Evolutionary conservation across 768 basidiomycete species (phyloP), one percentile per base, ranked within the genome.

Genomic region (Mrakia gelida): DNA sequence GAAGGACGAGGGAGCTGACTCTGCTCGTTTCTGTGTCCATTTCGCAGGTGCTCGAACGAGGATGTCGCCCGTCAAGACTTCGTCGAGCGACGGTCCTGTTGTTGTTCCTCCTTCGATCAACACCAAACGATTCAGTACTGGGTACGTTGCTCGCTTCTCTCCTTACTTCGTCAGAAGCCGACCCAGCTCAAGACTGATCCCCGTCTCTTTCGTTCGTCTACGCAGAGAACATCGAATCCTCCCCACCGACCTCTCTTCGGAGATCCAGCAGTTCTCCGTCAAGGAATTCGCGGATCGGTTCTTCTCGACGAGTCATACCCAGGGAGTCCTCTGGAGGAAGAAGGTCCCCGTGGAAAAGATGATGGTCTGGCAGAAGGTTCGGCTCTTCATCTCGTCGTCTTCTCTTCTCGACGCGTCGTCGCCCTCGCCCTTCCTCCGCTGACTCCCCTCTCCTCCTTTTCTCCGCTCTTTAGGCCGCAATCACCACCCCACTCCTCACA

Each of bases 361-460:
- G 62, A 49, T 97, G 92, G 88, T 89, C 70, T 96, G 94, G 93
- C 95, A 96, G 84, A 93, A 91, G 88, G 90, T 89, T n/a, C 16
- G 74, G 38, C 83, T 80, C 38, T n/a, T n/a, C n/a, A n/a, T n/a
- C n/a, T n/a, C n/a, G n/a, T n/a, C n/a, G n/a, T n/a, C 26, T 45
- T 28, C n/a, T 71, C 63, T 34, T 43, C 28, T 21, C 65, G 34
- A 49, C 28, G 38, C 43, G 16, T 76, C 32, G 56, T n/a, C n/a
- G n/a, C n/a, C n/a, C n/a, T n/a, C 73, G 32, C 10, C 18, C 59
- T 34, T 56, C 26, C 28, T n/a, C 30, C 6, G 15, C 62, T 52
- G n/a, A 3, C n/a, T 75, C 7, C 74, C 38, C 0, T 52, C 26
- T 75, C 71, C 43, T 11, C 67, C 38, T 76, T 67, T 21, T 59